Evolutionary conservation across 345 rosid genomes (phyloP), one percentile per base, ranked within the genome.

Genomic region (Ceriops tagal): DNA sequence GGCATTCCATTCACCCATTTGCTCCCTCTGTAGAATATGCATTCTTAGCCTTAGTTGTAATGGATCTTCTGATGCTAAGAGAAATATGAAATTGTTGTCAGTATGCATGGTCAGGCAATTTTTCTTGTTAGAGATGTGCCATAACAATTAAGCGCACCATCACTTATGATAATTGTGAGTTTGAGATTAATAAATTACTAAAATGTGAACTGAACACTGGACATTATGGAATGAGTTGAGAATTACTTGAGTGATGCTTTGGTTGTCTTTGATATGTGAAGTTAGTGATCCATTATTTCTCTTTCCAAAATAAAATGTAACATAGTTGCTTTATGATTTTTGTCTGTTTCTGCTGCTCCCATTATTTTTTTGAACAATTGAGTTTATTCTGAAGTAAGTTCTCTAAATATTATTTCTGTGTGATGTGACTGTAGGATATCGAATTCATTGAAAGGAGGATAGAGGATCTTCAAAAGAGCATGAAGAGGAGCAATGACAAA

Each of bases 401-500:
- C 21, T 53, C 57, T 58, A 57, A 58, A 58, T 55, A 20, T 61
- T 58, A 49, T 22, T 4, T 70, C 32, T 64, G n/a, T 55, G 47
- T 24, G 30, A 39, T 8, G 55, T 28, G 35, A 55, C 39, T 82
- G 68, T 63, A 95, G 99, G 99, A 95, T 87, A 72, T 92, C 75
- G 99, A 95, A 71, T 95, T 88, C 60, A 70, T 88, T 71, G 91
- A 84, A 69, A 92, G 83, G 71, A 95, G 79, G 82, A 58, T 92
- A 62, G 98, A 95, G 66, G 98, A 95, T 82, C 61, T 92, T 4
- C 96, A 92, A 79, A 95, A 92, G 89, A 90, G 96, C 93, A 89
- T 95, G 98, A 95, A 90, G 84, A 90, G 97, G 85, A 95, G 99
- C 93, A 95, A 95, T 74, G 97, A 95, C 82, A 92, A 95, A 81